A percentile compares a stretch with the other conserved stretches of the same genome.
phyloP scores from a whole-genome alignment of 306 rosid species.

The Senna siamea region DNA sequence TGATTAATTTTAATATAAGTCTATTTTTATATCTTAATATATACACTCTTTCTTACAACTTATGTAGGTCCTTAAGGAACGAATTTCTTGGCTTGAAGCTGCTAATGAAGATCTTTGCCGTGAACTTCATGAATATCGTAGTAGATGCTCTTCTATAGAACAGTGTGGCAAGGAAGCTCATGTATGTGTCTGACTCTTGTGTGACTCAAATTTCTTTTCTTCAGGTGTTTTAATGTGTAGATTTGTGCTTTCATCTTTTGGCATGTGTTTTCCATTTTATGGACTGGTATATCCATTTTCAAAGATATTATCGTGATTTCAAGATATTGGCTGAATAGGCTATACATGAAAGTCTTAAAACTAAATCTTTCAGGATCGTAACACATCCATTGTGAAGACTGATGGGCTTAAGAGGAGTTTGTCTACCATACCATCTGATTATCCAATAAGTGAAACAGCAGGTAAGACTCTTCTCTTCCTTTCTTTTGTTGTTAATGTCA shows the following conservation, averaged over 20 bases:
- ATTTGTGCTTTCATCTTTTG: conserved; percentile 32
- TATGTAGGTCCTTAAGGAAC: conserved; percentile 83
- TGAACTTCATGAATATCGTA: conserved; percentile 88
- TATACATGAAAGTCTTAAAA: conserved; percentile 32
- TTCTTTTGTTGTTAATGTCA: conserved; percentile 18
- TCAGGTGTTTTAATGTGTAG: conserved; percentile 24
- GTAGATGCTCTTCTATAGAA: conserved; percentile 59
- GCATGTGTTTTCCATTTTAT: conserved; percentile 20
- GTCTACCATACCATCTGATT: conserved; percentile 71
- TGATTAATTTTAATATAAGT: conserved; percentile 8
- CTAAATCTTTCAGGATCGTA: conserved; percentile 68
- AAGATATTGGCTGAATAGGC: conserved; percentile 28
- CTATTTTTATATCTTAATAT: conserved; percentile 3
- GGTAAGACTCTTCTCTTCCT: conserved; percentile 55
- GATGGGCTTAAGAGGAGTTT: conserved; percentile 87
- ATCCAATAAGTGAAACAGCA: conserved; percentile 74
- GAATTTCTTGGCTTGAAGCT: conserved; percentile 94
- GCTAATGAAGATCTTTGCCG: conserved; percentile 91
- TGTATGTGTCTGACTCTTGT: conserved; percentile 54
- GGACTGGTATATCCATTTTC: no score
- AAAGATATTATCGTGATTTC: no score
- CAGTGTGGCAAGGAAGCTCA: conserved; percentile 70
- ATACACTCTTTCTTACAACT: conserved; percentile 34
- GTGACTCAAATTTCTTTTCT: neutral
- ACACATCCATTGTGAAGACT: conserved; percentile 56